phyloP scores from a whole-genome alignment of 305 asterid species.

The Petunia hybrid region DNA sequence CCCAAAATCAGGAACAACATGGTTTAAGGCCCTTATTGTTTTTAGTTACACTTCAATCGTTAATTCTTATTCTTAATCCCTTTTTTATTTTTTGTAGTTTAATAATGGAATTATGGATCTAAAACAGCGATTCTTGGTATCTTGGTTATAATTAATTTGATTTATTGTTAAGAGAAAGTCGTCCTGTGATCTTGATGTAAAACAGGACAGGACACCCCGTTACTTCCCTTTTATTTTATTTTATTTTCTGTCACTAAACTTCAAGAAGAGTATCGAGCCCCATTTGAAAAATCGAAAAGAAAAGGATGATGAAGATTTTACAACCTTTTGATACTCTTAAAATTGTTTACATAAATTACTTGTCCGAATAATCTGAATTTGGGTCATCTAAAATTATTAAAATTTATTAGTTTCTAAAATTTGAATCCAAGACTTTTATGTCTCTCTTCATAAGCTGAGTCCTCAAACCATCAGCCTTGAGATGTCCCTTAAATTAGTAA shows the following conservation, averaged over 20 bases:
- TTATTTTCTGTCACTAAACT: neutral
- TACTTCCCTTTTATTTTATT: neutral
- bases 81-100: neutral
- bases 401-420: too few species aligned
- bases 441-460: too few species aligned
- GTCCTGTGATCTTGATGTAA: neutral
- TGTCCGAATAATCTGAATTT: too few species aligned
- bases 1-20: constrained; percentile 10
- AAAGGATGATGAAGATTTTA: too few species aligned
- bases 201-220: constrained; percentile 6
- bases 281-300: too few species aligned
- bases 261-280: too few species aligned
- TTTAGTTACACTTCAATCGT: neutral
- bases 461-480: too few species aligned
- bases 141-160: neutral
- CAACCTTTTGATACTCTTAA: too few species aligned
- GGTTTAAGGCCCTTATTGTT: neutral
- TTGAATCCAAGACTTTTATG: too few species aligned
- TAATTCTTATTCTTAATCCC: neutral
- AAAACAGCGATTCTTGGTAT: neutral
- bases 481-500: too few species aligned
- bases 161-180: neutral
- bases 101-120: neutral
- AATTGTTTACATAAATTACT: too few species aligned
- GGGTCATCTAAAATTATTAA: too few species aligned